A percentile compares a stretch with the other conserved stretches of the same genome.
These are phyloP conservation scores for Phytophthora cryptogea DNA, from an alignment of 352 stramenopile species.

Conservation along the genomic window DNA sequence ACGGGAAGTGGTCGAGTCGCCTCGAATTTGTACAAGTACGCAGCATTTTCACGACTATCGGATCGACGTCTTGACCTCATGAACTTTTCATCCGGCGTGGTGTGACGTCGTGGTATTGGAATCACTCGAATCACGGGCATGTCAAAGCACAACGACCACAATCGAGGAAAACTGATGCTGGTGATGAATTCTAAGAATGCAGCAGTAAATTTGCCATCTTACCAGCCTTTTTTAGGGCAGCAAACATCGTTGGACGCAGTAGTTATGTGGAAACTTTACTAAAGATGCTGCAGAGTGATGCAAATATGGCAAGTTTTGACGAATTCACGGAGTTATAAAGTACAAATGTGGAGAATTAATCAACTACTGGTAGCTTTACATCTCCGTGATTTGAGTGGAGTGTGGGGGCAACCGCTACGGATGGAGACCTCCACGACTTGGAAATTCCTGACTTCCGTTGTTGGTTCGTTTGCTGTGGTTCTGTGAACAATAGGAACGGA, in stretches of 20 bases:
- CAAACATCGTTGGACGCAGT: neutral
- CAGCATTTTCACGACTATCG: conserved; percentile 4
- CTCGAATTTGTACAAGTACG: conserved; percentile 24
- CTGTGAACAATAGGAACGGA: conserved; percentile 18
- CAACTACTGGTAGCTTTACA: no score
- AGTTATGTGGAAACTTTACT: no score
- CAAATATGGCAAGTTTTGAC: no score
- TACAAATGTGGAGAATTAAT: no score
- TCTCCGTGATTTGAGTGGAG: no score
- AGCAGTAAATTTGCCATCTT: neutral
- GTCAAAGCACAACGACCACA: neutral
- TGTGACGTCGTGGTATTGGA: conserved; percentile 8
- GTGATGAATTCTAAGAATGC: neutral
- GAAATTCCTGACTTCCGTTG: neutral
- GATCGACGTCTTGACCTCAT: conserved; percentile 6
- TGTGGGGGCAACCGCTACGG: neutral
- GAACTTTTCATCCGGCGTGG: conserved; percentile 17
- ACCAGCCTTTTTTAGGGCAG: neutral
- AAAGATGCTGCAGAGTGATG: no score
- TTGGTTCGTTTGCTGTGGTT: neutral
- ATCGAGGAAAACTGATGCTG: neutral
- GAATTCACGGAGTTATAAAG: no score
- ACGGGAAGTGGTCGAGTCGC: conserved; percentile 13
- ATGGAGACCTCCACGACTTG: neutral
- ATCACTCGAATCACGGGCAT: conserved; percentile 12